Evolutionary conservation across 2,329 filamentous ascomycete species (phyloP), one percentile per base, ranked within the genome.

Genomic region (Boeremia lycopersici): DNA sequence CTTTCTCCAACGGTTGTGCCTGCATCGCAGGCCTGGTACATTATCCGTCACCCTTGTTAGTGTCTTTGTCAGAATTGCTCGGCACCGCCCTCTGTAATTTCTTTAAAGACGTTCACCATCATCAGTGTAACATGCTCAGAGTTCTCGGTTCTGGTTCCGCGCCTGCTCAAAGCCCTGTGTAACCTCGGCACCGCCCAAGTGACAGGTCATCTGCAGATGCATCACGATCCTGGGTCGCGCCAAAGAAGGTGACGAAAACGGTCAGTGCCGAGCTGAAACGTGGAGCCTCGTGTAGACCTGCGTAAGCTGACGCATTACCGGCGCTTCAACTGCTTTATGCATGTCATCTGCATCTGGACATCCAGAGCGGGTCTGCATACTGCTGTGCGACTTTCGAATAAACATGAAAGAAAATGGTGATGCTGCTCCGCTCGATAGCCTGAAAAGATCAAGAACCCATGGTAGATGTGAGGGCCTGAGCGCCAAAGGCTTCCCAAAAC

Each of bases 211-310:
- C 26, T 36, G 28, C 29, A 55, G 38, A 50, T 42, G 42, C 36
- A 50, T 46, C 33, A 13, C 33, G 23, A 26, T 26, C 17, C 36
- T 28, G 17, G 34, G 33, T 2, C 36, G 25, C 13, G 19, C 15
- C 34, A 30, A 35, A 25, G 30, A 17, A 40, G 19, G 38, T 28
- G 52, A 50, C 42, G 47, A 23, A 50, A 42, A 15, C 52, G 47
- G 52, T 36, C 31, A 36, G 30, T 25, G 31, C 19, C 30, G 25
- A 46, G 31, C 8, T 25, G 17, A 13, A 50, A 46, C 46, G 36
- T 46, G 42, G 44, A 44, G 46, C 15, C 40, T 45, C 30, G 34
- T 49, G 46, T 26, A 36, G 47, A 55, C 41, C 52, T 43, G 52
- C 36, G 31, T 19, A 33, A 42, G 41, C 12, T 41, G 6, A 41